A percentile compares a stretch with the other conserved stretches of the same genome.
These are phyloP conservation scores for Apiospora rasikravindrae DNA, from an alignment of 2,329 filamentous ascomycete genomes.

Conservation along the genomic window DNA sequence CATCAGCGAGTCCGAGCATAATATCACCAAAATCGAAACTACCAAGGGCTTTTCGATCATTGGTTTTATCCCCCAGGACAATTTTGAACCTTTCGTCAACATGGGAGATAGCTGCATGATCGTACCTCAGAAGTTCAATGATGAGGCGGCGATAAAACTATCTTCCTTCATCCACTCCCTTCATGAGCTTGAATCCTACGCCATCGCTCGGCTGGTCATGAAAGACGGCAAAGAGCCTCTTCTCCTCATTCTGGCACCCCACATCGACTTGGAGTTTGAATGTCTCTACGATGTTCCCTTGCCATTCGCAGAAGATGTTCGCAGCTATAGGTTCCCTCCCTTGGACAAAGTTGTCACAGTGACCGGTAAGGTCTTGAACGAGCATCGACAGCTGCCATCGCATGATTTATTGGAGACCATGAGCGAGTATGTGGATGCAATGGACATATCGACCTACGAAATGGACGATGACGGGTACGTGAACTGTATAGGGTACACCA, in stretches of 20 bases:
- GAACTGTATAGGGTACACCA: not conserved
- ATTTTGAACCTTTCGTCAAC: conserved; percentile 84
- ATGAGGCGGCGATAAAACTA: conserved; percentile 82
- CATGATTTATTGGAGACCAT: conserved; percentile 79
- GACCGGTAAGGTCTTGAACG: conserved; percentile 78
- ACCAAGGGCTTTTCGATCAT: conserved; percentile 77
- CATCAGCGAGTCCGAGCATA: conserved; percentile 84
- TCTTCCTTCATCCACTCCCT: conserved; percentile 91
- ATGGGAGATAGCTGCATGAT: conserved; percentile 83
- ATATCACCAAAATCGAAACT: conserved; percentile 87
- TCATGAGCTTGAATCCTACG: conserved; percentile 83
- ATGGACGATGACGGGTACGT: conserved; percentile 76
- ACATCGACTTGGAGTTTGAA: conserved; percentile 79
- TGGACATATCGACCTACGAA: conserved; percentile 80
- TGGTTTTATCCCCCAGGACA: conserved; percentile 79
- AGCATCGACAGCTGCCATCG: conserved; percentile 81
- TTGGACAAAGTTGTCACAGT: conserved; percentile 86
- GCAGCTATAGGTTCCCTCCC: conserved; percentile 89
- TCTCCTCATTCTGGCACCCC: conserved; percentile 79
- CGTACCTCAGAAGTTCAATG: conserved; percentile 76
- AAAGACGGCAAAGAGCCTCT: conserved; percentile 83
- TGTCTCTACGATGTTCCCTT: conserved; percentile 88
- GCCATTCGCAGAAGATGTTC: conserved; percentile 91
- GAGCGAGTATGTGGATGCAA: conserved; percentile 88
- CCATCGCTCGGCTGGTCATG: conserved; percentile 80